Conservation (phyloP, 257 asterid genomes). For the Solanum chiquidenum region DNA sequence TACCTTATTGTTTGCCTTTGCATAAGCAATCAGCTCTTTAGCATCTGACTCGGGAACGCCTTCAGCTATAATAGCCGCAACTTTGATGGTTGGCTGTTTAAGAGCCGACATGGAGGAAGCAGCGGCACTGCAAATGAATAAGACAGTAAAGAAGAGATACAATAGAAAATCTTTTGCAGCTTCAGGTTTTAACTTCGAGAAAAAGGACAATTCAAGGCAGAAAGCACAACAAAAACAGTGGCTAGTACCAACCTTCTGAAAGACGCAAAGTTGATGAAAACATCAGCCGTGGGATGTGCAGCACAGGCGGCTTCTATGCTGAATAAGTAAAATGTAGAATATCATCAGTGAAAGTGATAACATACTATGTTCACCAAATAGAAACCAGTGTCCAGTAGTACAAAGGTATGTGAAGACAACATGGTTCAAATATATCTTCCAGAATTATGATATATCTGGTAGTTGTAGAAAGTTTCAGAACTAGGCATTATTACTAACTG, state of each 20-base stretch:
- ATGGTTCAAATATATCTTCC: not conserved
- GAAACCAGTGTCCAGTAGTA: not conserved
- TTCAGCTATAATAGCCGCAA: constrained; percentile 95
- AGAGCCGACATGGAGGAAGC: constrained; percentile 96
- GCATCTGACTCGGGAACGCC: constrained; percentile 97
- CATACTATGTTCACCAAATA: not conserved
- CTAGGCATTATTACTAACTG: not conserved
- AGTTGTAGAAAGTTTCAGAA: not conserved
- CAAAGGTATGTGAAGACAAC: not conserved
- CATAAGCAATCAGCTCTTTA: constrained; percentile 94
- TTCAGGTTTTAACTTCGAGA: not conserved
- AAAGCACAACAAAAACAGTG: not conserved
- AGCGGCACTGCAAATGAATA: constrained; percentile 68
- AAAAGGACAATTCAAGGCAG: not conserved
- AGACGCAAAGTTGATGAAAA: constrained; percentile 96
- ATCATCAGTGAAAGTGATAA: not conserved
- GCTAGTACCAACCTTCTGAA: constrained; percentile 67
- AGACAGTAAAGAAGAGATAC: constrained; percentile 5
- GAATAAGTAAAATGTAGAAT: constrained; percentile 7
- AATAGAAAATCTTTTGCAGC: not conserved
- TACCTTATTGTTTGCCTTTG: constrained; percentile 95
- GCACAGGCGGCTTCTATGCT: constrained; percentile 94
- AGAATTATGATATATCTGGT: not conserved
- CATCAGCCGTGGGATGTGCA: constrained; percentile 97
- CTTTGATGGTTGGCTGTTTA: constrained; percentile 94